Base-by-base conservation (phyloP, 1,139 yeast genomes). In the Candida glucosophila region DNA sequence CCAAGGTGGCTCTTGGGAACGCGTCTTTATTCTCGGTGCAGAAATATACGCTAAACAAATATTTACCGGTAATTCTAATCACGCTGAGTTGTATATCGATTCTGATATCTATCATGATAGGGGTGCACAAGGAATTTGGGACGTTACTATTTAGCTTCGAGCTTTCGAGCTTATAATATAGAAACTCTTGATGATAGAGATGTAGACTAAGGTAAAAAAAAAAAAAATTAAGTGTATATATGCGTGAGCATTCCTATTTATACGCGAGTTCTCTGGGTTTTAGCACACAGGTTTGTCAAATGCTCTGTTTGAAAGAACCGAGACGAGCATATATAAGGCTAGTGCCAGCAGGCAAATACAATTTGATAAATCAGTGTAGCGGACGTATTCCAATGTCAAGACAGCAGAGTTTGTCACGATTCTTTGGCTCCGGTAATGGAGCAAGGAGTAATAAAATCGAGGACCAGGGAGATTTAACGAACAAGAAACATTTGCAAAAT, bases 31-130 rank as follows among this genome's bases (percentile, higher is more conserved):
- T 45, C 58, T 88, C 34, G 97, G 97, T 2, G 95, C 85, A 1
- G 83, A 85, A 50, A 80, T 88, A 28, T 80, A 85, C 24, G 76
- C 94, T 13, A 85, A 83, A 51, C 95, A 85, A 52, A 72, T 83
- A 12, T 88, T 82, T 41, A 67, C 74, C 6, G 63, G 63, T 35
- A 74, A 77, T 28, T 59, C 76, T 14, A 73, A 73, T 41, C 67
- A 64, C 31, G 63, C 66, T 19, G 95, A 86, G 33, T 71, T 73
- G 34, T 86, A 74, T 48, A 67, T 86, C 27, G 75, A 79, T 26
- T 67, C 74, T 36, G 81, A 77, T 22, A 77, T 73, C 31, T 88
- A 85, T 49, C 76, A 76, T 39, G 90, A 78, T 37, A 67, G 63
- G 29, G 97, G 97, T 0, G 96, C 97, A 14, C 68, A 61, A 41